Evolutionary conservation across 2,329 filamentous ascomycete species (phyloP).

Genomic region (Calonectria hongkongensis): DNA sequence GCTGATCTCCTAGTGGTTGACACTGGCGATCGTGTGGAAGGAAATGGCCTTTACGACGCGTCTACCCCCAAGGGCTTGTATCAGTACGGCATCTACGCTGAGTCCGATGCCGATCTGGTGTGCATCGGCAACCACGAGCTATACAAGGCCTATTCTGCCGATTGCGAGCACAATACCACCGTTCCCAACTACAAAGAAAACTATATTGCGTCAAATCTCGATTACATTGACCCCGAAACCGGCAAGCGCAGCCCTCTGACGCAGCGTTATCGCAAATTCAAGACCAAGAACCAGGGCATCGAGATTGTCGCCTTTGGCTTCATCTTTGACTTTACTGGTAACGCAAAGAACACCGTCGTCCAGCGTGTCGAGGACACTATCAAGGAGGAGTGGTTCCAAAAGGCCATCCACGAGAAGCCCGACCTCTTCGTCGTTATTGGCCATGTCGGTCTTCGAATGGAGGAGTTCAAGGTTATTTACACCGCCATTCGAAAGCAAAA

Average conservation of each 20-base stretch:
- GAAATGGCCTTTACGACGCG: conserved; percentile 94
- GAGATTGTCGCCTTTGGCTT: conserved; percentile 94
- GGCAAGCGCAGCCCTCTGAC: conserved; percentile 85
- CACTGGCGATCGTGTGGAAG: conserved; percentile 94
- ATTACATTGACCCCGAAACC: conserved; percentile 85
- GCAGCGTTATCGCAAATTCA: conserved; percentile 90
- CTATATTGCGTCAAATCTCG: conserved; percentile 94
- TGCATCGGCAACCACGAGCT: conserved; percentile 96
- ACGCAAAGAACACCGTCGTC: conserved; percentile 93
- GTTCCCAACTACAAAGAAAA: conserved; percentile 87
- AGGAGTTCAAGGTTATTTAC: conserved; percentile 86
- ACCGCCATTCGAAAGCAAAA: conserved; percentile 84
- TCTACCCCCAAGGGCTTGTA: conserved; percentile 92
- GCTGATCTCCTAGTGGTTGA: conserved; percentile 94
- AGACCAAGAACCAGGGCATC: conserved; percentile 90
- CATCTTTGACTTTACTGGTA: conserved; percentile 93
- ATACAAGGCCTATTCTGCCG: conserved; percentile 86
- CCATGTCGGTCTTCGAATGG: conserved; percentile 88
- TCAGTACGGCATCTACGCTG: conserved; percentile 88
- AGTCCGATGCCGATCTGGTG: conserved; percentile 89
- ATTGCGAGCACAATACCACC: conserved; percentile 85
- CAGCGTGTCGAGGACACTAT: conserved; percentile 87
- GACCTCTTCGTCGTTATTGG: conserved; percentile 92
- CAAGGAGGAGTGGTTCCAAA: conserved; percentile 90
- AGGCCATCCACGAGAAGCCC: conserved; percentile 87